These are phyloP conservation scores for Hortaea sp. DNA, from an alignment of 2,329 filamentous ascomycete species.

Conservation along the genomic window DNA sequence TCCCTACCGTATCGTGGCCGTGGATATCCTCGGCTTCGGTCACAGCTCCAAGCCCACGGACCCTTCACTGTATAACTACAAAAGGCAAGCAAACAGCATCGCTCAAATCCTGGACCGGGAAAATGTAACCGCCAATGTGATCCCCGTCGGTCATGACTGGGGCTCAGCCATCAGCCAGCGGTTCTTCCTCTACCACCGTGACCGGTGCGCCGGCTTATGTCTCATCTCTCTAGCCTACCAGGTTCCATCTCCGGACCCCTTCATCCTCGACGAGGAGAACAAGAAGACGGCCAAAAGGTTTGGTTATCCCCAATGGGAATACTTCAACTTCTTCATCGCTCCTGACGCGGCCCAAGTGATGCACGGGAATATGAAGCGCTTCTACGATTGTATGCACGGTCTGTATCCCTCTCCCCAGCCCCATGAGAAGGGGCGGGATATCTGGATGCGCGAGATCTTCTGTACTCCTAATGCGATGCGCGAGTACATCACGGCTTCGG, in stretches of 20 bases:
- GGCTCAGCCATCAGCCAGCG: constrained; percentile 33
- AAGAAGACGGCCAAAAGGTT: constrained; percentile 21
- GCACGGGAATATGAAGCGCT: constrained; percentile 1
- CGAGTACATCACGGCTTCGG: constrained; percentile 12
- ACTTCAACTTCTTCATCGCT: constrained; percentile 38
- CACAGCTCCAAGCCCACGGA: constrained; percentile 30
- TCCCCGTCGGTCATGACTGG: constrained; percentile 43
- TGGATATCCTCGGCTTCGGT: constrained; percentile 33
- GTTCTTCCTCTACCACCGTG: constrained; percentile 33
- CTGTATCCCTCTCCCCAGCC: constrained; percentile 7
- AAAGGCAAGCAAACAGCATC: constrained; percentile 29
- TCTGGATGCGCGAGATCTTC: constrained; percentile 28
- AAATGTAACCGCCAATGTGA: constrained; percentile 20
- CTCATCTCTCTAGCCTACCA: constrained; percentile 36
- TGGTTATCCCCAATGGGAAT: constrained; percentile 31
- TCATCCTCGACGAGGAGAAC: constrained; percentile 30
- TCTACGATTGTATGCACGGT: constrained; percentile 12
- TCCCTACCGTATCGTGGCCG: constrained; percentile 24
- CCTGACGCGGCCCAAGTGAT: constrained; percentile 32
- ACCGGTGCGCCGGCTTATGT: constrained; percentile 32
- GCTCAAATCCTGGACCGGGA: constrained; percentile 33
- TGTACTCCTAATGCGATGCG: constrained; percentile 29
- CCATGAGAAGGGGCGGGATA: constrained; percentile 17
- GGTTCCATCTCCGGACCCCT: constrained; percentile 23
- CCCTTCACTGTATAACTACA: constrained; percentile 25